Conservation (phyloP, 1,284 basidiomycete species). For the Puccinia novopanici region DNA sequence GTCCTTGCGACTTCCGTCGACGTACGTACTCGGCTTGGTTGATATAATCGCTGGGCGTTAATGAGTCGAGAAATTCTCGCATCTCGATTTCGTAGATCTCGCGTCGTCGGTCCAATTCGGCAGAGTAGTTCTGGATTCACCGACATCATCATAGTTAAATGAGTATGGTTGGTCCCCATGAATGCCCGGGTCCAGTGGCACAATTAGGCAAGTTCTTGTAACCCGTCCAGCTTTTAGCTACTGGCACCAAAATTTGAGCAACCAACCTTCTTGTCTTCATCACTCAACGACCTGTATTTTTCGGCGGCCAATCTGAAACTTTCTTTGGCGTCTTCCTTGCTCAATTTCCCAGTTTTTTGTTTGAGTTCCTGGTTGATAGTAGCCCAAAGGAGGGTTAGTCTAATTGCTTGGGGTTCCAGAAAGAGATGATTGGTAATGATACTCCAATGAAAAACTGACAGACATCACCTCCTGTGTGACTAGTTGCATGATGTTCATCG, state of each 20-base stretch:
- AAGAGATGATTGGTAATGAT: neutral
- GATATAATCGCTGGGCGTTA: constrained; percentile 43
- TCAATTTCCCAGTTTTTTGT: constrained; percentile 11
- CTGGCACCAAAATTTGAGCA: neutral
- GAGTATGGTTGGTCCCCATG: neutral
- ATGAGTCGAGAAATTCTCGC: constrained; percentile 43
- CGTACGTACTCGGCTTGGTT: constrained; percentile 45
- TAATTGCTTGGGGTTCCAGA: neutral
- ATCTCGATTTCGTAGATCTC: constrained; percentile 40
- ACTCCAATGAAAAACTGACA: constrained; percentile 28
- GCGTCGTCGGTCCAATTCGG: constrained; percentile 31
- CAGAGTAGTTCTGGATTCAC: constrained; percentile 16
- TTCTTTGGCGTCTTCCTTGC: constrained; percentile 9
- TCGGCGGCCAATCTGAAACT: constrained; percentile 41
- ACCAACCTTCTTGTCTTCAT: constrained; percentile 40
- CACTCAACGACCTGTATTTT: constrained; percentile 42
- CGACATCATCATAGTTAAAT: neutral
- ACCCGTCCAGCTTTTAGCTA: neutral
- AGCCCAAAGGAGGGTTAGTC: neutral
- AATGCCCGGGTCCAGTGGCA: neutral
- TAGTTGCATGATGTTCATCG: constrained; percentile 46
- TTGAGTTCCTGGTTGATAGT: constrained; percentile 30
- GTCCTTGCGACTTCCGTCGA: constrained; percentile 35
- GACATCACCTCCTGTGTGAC: constrained; percentile 39
- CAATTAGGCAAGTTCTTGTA: neutral